Percentiles rank a stretch among this genome's conserved stretches.
Conservation (phyloP, 148 eudicot species). For the Cornus florida region DNA sequence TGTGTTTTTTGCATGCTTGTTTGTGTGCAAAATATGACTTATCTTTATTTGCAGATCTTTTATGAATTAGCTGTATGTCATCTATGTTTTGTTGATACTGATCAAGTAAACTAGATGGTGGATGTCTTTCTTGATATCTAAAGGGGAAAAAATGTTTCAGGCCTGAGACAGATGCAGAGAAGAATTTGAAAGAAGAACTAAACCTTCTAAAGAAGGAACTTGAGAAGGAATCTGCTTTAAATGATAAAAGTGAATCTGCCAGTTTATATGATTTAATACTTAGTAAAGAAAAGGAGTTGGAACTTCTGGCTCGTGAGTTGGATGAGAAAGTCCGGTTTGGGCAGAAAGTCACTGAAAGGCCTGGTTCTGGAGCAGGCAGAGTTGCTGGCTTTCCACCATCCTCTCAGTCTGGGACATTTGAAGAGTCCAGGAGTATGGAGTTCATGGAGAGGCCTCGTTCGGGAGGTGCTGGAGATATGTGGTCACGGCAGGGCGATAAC, state of each 20-base stretch:
- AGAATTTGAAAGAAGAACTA: constrained; percentile 52
- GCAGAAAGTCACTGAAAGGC: constrained; percentile 64
- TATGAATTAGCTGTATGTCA: not conserved
- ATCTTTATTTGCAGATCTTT: not conserved
- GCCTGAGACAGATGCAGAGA: constrained; percentile 55
- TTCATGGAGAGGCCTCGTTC: constrained; percentile 79
- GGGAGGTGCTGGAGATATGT: constrained; percentile 64
- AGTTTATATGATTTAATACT: constrained; percentile 38
- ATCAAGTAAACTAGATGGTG: not conserved
- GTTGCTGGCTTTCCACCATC: constrained; percentile 36
- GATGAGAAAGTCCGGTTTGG: constrained; percentile 81
- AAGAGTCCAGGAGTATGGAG: constrained; percentile 56
- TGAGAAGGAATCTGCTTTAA: constrained; percentile 41
- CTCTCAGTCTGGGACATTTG: constrained; percentile 54
- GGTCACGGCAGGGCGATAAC: constrained; percentile 68
- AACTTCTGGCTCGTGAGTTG: constrained; percentile 54
- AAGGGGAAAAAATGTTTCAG: constrained; percentile 29
- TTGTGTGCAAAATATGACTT: not conserved
- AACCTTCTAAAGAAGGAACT: constrained; percentile 19
- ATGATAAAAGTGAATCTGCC: constrained; percentile 25
- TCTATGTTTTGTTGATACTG: not conserved
- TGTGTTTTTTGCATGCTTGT: constrained; percentile 1
- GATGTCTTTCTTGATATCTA: not conserved
- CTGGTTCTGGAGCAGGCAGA: constrained; percentile 72
- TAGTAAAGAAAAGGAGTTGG: constrained; percentile 62